Conservation (phyloP, 768 basidiomycete genomes). For the Tulasnella calospora region DNA sequence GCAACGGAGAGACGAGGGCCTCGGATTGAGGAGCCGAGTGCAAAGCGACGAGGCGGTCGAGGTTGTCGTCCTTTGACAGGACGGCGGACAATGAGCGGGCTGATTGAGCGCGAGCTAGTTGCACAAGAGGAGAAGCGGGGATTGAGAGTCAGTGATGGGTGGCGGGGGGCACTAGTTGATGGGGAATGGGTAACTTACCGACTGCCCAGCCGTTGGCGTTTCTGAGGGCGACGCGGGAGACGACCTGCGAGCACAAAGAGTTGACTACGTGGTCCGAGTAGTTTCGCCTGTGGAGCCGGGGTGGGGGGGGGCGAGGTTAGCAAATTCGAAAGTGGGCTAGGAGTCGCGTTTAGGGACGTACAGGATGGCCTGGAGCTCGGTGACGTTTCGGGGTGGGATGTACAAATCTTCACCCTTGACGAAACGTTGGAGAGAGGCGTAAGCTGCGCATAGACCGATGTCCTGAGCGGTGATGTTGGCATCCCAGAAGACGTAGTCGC, state of each 20-base stretch:
- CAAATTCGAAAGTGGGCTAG: conserved; percentile 2
- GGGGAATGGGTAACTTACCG: conserved; percentile 41
- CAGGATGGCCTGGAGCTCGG: conserved; percentile 69
- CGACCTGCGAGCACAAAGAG: conserved; percentile 61
- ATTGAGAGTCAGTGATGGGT: neutral
- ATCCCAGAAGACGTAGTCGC: conserved; percentile 25
- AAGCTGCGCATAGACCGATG: conserved; percentile 66
- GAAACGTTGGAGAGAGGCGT: conserved; percentile 71
- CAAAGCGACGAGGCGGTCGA: conserved; percentile 57
- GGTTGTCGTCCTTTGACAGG: conserved; percentile 64
- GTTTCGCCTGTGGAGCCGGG: conserved; percentile 47
- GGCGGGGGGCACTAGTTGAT: neutral
- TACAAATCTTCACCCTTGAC: conserved; percentile 66
- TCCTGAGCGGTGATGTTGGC: neutral
- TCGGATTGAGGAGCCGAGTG: conserved; percentile 38
- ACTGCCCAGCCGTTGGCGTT: conserved; percentile 53
- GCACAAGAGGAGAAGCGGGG: neutral
- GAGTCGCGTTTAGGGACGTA: conserved; percentile 38
- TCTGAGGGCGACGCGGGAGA: conserved; percentile 40
- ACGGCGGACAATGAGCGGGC: conserved; percentile 66
- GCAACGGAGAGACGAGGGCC: neutral
- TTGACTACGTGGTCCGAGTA: conserved; percentile 78
- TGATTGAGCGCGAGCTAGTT: conserved; percentile 63
- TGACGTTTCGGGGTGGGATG: conserved; percentile 58
- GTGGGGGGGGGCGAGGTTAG: conserved; percentile 6